These are phyloP conservation scores for Betula pendula DNA, from an alignment of 306 rosid genomes.

Conservation along the genomic window DNA sequence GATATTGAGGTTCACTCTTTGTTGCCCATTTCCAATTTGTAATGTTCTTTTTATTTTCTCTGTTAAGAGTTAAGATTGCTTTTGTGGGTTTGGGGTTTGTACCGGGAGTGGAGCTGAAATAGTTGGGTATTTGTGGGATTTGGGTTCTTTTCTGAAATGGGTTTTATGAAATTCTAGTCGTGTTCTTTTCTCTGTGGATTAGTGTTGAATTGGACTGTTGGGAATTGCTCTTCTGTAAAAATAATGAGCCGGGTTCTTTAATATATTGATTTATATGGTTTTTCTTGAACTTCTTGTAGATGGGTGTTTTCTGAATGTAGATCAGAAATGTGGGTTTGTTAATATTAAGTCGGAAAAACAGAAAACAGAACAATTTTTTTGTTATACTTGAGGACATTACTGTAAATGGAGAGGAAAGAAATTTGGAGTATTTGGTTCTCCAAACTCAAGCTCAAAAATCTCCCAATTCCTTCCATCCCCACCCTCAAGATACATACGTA, in stretches of 20 bases:
- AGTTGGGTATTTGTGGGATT: constrained; percentile 1
- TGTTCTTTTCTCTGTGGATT: constrained; percentile 2
- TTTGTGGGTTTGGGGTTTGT: constrained; percentile 15
- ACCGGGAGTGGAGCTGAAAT: constrained; percentile 2
- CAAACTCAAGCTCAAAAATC: neutral
- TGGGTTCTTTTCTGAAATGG: constrained; percentile 20
- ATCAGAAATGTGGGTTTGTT: constrained; percentile 11
- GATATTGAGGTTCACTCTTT: constrained; percentile 70
- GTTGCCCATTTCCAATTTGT: constrained; percentile 1
- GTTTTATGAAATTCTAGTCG: constrained; percentile 4
- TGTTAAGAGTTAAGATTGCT: constrained; percentile 19
- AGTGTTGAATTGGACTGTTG: constrained; percentile 8
- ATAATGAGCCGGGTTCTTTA: neutral
- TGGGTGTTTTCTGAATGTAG: neutral
- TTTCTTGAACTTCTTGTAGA: neutral
- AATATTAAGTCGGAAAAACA: neutral
- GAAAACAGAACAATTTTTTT: neutral
- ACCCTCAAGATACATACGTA: no score
- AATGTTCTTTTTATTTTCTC: neutral
- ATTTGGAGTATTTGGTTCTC: constrained; percentile 2
- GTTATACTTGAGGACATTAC: constrained; percentile 4
- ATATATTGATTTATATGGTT: neutral
- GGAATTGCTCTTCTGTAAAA: constrained; percentile 10
- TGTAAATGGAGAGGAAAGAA: constrained; percentile 11
- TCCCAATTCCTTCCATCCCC: no score